Percentiles rank a stretch among this genome's conserved stretches.
Conservation (phyloP, 2,329 filamentous ascomycete genomes). For the Monosporascus sp. region DNA sequence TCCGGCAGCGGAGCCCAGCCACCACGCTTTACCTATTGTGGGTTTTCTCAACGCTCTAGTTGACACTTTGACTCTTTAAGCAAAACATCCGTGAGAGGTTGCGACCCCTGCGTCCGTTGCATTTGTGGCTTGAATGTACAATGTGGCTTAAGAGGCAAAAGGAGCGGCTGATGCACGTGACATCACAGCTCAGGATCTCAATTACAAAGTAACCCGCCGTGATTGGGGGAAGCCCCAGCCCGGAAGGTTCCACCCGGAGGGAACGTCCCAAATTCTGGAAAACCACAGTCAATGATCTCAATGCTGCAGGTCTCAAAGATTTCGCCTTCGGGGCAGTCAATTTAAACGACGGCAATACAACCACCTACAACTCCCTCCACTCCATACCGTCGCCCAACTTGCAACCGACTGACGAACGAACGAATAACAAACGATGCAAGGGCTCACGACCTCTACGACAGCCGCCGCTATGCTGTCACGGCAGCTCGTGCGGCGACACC, state of each 20-base stretch:
- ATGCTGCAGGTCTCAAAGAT: not conserved
- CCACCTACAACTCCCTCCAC: not conserved
- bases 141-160: not conserved
- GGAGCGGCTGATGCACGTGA: not conserved
- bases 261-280: not conserved
- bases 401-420: not conserved
- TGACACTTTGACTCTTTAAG: too few species aligned
- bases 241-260: not conserved
- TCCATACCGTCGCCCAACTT: not conserved
- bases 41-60: too few species aligned
- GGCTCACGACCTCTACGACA: slow-evolving; percentile 23
- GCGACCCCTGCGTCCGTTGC: not conserved
- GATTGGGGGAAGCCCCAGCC: not conserved
- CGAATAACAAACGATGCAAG: slow-evolving; percentile 21
- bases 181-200: not conserved
- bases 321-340: not conserved
- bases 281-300: not conserved
- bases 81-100: not conserved
- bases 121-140: not conserved
- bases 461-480: slow-evolving; percentile 24
- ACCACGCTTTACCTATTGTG: too few species aligned
- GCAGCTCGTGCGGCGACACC: slow-evolving; percentile 26
- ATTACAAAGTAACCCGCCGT: not conserved
- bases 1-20: too few species aligned
- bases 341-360: not conserved